Percentiles rank a stretch among this genome's conserved stretches.
Conservation (phyloP, 176 grass and related monocot species). For the Triticum timopheevii region DNA sequence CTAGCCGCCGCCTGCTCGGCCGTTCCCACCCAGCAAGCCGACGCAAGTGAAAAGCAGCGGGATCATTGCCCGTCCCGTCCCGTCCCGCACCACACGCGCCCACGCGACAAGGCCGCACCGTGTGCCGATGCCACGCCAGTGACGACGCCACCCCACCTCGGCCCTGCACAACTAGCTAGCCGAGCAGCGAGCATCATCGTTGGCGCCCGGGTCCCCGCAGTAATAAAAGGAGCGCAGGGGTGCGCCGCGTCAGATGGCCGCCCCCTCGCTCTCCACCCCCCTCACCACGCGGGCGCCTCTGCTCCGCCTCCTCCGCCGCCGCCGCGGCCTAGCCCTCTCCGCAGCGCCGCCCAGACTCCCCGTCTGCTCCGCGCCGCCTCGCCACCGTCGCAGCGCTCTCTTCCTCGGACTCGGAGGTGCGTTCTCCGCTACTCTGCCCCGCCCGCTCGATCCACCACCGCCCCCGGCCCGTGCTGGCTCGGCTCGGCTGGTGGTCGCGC, state of each 20-base stretch:
- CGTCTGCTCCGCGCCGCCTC: not conserved
- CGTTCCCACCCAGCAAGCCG: not conserved
- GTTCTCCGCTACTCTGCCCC: not conserved
- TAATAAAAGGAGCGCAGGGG: too few species aligned
- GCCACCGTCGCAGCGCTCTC: not conserved
- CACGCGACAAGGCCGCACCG: not conserved
- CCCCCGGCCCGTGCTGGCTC: not conserved
- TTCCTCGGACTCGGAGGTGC: constrained; percentile 31
- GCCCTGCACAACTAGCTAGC: not conserved
- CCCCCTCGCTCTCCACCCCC: not conserved
- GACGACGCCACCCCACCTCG: not conserved
- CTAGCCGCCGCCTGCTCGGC: not conserved
- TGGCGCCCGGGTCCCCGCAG: too few species aligned
- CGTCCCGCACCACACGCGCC: too few species aligned
- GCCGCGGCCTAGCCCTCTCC: not conserved
- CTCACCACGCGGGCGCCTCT: constrained; percentile 19
- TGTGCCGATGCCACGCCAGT: not conserved
- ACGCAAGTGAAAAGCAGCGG: not conserved
- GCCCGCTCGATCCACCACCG: not conserved
- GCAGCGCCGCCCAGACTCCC: not conserved
- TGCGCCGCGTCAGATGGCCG: too few species aligned
- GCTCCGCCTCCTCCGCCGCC: not conserved
- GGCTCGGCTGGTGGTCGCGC: not conserved
- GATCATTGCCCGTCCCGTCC: not conserved
- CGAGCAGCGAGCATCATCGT: too few species aligned